A percentile compares a stretch with the other conserved stretches of the same genome.
Conservation (phyloP, 139 green algal genomes). For the Chlamydomonas incerta region DNA sequence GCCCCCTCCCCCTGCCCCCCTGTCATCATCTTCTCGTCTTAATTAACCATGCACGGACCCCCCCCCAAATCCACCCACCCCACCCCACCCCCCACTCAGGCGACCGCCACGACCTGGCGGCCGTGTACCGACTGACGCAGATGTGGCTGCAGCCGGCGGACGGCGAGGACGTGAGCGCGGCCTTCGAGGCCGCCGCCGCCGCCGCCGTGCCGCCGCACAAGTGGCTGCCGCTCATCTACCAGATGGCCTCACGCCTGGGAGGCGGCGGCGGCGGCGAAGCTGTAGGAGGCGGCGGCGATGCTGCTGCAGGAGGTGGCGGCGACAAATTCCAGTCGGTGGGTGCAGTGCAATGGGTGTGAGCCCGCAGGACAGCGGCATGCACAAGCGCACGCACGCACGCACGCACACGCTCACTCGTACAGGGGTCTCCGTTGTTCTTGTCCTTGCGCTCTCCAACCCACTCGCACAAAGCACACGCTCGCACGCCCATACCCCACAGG, state of each 20-base stretch:
- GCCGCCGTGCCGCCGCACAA: conserved; percentile 84
- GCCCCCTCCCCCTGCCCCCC: neutral
- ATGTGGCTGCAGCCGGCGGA: conserved; percentile 76
- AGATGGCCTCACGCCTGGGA: conserved; percentile 75
- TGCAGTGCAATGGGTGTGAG: too few species aligned
- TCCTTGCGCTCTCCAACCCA: too few species aligned
- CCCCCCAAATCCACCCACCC: too few species aligned
- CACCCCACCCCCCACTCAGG: neutral
- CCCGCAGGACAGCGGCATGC: too few species aligned
- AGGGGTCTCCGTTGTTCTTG: too few species aligned
- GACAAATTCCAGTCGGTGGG: too few species aligned
- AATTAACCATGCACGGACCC: too few species aligned
- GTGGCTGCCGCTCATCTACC: conserved; percentile 93
- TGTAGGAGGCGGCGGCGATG: neutral
- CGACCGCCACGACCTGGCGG: conserved; percentile 44
- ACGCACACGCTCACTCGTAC: neutral
- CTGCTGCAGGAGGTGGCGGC: neutral
- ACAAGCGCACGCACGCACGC: neutral
- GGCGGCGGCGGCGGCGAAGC: neutral
- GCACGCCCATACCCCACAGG: conserved; percentile 1
- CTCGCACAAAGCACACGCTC: too few species aligned
- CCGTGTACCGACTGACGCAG: conserved; percentile 78
- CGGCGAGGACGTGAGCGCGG: conserved; percentile 38
- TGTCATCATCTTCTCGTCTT: neutral
- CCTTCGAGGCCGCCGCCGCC: conserved; percentile 53